Conservation (phyloP, 345 rosid genomes). For the thale cress (Arabidopsis thaliana) region DNA sequence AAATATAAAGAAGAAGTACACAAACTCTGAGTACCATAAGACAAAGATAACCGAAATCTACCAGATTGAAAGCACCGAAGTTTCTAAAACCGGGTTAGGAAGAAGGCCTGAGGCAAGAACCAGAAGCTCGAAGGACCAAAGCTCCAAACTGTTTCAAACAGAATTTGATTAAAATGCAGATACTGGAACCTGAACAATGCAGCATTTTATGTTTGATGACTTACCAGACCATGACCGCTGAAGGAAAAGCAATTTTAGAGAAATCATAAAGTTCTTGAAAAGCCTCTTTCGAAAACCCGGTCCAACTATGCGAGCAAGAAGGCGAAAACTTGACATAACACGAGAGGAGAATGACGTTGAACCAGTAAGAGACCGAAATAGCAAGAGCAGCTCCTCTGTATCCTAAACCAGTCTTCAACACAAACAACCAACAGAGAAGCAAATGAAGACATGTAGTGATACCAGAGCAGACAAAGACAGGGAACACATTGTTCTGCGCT, state of each 20-base stretch:
- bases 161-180: not conserved
- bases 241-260: conserved; percentile 43
- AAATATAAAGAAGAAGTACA: not conserved
- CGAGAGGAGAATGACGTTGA: conserved; percentile 40
- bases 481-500: conserved; percentile 56
- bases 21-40: not conserved
- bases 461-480: conserved; percentile 57
- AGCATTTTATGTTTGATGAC: not conserved
- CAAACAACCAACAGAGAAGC: conserved; percentile 53
- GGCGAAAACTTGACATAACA: conserved; percentile 45
- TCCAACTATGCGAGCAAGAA: conserved; percentile 46
- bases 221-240: conserved; percentile 48
- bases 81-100: conserved; percentile 33
- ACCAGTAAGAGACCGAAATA: conserved; percentile 49
- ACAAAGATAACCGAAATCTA: not conserved
- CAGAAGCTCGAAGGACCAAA: conserved; percentile 37
- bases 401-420: conserved; percentile 52
- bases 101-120: conserved; percentile 31
- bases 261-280: conserved; percentile 18
- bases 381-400: conserved; percentile 63
- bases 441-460: conserved; percentile 51
- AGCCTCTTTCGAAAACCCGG: conserved; percentile 45
- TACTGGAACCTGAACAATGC: not conserved
- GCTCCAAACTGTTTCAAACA: conserved; percentile 25
- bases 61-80: conserved; percentile 40